Evolutionary conservation across 371 early-diverging fungal genomes (phyloP).

Genomic region (Furculomyces boomerangus): DNA sequence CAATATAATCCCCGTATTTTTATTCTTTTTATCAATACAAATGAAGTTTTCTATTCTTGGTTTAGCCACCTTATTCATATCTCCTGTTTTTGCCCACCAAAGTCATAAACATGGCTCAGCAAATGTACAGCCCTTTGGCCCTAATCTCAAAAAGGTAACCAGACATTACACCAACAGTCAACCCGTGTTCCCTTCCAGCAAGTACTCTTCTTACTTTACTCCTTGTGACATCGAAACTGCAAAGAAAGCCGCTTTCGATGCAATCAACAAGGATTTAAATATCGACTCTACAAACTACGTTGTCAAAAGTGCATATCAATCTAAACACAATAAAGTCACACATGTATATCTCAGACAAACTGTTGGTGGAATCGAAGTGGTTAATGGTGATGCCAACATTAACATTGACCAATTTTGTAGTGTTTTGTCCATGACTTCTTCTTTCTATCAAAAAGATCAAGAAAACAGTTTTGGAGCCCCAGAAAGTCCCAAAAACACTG

Average conservation of each 20-base stretch:
- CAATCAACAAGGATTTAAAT: slow-evolving; percentile 13
- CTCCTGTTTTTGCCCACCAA: too few relatives aligned
- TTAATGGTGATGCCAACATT: slow-evolving; percentile 66
- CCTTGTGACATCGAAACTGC: neutral
- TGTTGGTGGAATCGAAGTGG: slow-evolving; percentile 50
- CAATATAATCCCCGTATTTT: too few relatives aligned
- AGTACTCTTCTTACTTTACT: neutral
- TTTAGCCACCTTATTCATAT: too few relatives aligned
- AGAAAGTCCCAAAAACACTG: neutral
- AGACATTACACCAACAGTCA: too few relatives aligned
- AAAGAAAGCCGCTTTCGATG: neutral
- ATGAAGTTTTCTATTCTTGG: too few relatives aligned
- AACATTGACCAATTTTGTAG: slow-evolving; percentile 50
- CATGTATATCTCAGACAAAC: slow-evolving; percentile 65
- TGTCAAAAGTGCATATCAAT: slow-evolving; percentile 40
- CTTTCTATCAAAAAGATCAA: slow-evolving; percentile 9
- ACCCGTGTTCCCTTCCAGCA: too few relatives aligned
- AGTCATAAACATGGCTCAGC: too few relatives aligned
- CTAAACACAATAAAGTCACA: slow-evolving; percentile 54
- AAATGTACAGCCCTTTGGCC: too few relatives aligned
- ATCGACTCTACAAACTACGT: slow-evolving; percentile 27
- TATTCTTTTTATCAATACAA: too few relatives aligned
- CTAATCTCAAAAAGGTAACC: too few relatives aligned
- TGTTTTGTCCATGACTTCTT: slow-evolving; percentile 51
- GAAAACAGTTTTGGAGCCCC: neutral